Percentiles rank a stretch among this genome's conserved stretches.
These are phyloP conservation scores for Singerocomus inundabilis DNA, from an alignment of 1,284 basidiomycete species.

Conservation along the genomic window DNA sequence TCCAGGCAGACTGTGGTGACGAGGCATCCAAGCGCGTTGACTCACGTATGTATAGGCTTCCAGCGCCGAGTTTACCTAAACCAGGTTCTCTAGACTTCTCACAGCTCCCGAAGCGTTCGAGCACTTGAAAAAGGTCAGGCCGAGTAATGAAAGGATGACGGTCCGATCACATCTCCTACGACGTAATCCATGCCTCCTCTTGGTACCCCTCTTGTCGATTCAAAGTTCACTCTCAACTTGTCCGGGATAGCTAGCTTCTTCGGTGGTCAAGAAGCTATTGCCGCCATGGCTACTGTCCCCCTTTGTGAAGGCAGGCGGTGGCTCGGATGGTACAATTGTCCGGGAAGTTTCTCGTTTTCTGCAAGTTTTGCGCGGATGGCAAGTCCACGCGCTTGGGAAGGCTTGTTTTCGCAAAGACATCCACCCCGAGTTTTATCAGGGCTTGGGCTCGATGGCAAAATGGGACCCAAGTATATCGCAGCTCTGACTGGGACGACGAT, in stretches of 20 bases:
- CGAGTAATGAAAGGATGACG: too few species aligned
- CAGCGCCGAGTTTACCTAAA: conserved; percentile 5
- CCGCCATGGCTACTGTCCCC: conserved; percentile 31
- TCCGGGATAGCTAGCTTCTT: conserved; percentile 29
- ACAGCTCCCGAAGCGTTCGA: not conserved
- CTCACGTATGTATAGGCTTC: not conserved
- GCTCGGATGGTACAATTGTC: conserved; percentile 36
- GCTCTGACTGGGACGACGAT: conserved; percentile 29
- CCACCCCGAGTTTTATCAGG: conserved; percentile 19
- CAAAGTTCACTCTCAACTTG: conserved; percentile 22
- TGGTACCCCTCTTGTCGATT: conserved; percentile 8
- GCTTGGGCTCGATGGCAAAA: conserved; percentile 26
- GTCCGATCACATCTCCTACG: not conserved
- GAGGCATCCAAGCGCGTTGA: conserved; percentile 1
- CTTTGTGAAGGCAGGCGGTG: conserved; percentile 28
- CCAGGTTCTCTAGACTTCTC: not conserved
- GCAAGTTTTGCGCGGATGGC: conserved; percentile 30
- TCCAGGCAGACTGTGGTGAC: not conserved
- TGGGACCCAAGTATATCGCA: conserved; percentile 27
- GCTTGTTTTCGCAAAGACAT: conserved; percentile 18
- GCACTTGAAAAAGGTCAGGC: not conserved
- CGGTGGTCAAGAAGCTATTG: conserved; percentile 32
- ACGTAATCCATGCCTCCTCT: conserved; percentile 19
- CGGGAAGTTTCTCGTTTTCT: conserved; percentile 30
- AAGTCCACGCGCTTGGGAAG: conserved; percentile 23